Evolutionary conservation across 2,329 filamentous ascomycete genomes (phyloP).

Genomic region (Mollisia scopiformis): DNA sequence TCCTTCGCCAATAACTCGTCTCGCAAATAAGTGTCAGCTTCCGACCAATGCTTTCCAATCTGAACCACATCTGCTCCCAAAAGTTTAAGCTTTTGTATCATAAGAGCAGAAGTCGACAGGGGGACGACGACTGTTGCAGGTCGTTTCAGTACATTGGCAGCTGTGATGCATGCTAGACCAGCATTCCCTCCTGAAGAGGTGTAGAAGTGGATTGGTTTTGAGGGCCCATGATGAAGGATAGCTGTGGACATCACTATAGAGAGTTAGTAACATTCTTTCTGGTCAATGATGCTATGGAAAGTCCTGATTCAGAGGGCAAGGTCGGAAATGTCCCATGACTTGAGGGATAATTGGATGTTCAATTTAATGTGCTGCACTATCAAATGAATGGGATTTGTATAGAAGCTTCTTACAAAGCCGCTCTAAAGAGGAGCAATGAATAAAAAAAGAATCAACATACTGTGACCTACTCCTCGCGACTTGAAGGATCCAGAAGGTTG

Average conservation of each 20-base stretch:
- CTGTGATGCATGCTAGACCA: slow-evolving; percentile 78
- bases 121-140: slow-evolving; percentile 80
- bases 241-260: slow-evolving; percentile 65
- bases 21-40: slow-evolving; percentile 69
- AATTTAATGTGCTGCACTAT: too few relatives aligned
- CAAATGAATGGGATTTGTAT: too few relatives aligned
- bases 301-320: too few relatives aligned
- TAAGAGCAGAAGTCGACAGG: slow-evolving; percentile 62
- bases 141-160: slow-evolving; percentile 64
- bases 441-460: too few relatives aligned
- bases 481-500: slow-evolving; percentile 90
- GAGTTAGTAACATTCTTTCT: too few relatives aligned
- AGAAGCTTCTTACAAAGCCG: too few relatives aligned
- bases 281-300: too few relatives aligned
- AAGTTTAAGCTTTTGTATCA: slow-evolving; percentile 70
- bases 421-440: too few relatives aligned
- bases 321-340: too few relatives aligned
- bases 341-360: too few relatives aligned
- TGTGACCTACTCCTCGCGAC: slow-evolving; percentile 74
- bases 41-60: slow-evolving; percentile 67
- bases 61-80: slow-evolving; percentile 74
- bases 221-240: slow-evolving; percentile 27
- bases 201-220: slow-evolving; percentile 66
- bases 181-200: slow-evolving; percentile 83
- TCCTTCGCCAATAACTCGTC: slow-evolving; percentile 54